Base-by-base conservation (phyloP, 768 basidiomycete species). In the Suillus subaureus region DNA sequence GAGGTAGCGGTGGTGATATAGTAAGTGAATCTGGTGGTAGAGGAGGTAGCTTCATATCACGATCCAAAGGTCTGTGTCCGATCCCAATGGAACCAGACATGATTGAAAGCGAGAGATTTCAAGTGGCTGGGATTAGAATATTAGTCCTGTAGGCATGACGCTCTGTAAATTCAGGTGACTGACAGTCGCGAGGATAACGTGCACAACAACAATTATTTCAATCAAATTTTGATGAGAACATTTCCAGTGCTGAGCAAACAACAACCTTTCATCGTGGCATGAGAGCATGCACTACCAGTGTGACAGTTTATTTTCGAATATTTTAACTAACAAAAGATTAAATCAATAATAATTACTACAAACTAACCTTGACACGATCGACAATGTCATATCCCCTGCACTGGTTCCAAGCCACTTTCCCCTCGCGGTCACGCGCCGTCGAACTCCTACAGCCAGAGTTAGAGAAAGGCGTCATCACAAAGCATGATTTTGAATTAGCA, bases 401-500 rank as follows among this genome's bases (percentile, higher is more conserved):
- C 35, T 83, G 82, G 81, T 68, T 84, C 18, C 76, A 78, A 62
- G 66, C 70, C 49, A 85, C 83, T 3, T 89, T 90, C 71, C 67
- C 69, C 55, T 79, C 81, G 15, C 81, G 79, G 40, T 69, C 77
- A 61, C 71, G 69, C n/a, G 69, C 75, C 0, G 63, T 64, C 55
- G 77, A 77, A 54, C 75, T 78, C 52, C 58, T 77, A 35, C 71
- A 68, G 6, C 75, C 75, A 12, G 76, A 77, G 52, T 62, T 78
- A 16, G 77, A 77, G 37, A 75, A 69, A 18, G 67, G 66, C 4
- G 63, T 73, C 33, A 56, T 77, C 21, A 69, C 76, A 23, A 71
- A 69, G 23, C 82, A 81, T 62, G 89, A 91, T 79, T 90, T 84
- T 72, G 80, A 89, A 0, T 73, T 83, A 13, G 84, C 88, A 5